Percentiles rank a stretch among this genome's conserved stretches.
These are phyloP conservation scores for Mycena alexandri DNA, from an alignment of 768 basidiomycete genomes.

Conservation along the genomic window DNA sequence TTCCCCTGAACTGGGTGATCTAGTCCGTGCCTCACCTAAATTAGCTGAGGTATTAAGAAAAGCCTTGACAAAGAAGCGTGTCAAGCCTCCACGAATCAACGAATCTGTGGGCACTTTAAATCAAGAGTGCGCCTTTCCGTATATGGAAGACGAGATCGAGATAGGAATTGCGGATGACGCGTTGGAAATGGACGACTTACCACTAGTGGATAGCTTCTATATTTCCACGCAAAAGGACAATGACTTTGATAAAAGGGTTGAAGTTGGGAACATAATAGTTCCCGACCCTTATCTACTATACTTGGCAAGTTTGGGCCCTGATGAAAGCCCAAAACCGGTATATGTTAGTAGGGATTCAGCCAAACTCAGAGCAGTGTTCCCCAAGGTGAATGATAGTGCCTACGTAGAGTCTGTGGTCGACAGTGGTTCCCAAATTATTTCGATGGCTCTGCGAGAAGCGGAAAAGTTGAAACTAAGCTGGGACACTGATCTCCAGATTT, in stretches of 20 bases:
- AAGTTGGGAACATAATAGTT: background rate
- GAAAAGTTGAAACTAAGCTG: background rate
- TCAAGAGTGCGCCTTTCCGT: background rate
- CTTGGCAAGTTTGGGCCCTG: constrained; percentile 25
- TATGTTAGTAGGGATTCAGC: background rate
- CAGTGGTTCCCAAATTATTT: background rate
- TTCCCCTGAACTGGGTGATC: no score
- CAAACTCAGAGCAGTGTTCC: background rate
- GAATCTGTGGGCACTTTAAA: background rate
- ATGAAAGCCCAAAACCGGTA: background rate
- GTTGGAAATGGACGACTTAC: background rate
- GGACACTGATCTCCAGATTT: constrained; percentile 32
- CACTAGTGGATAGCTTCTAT: background rate
- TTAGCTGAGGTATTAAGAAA: background rate
- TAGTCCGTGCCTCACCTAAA: background rate
- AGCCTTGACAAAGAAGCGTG: background rate
- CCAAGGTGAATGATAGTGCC: background rate
- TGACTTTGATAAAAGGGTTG: background rate
- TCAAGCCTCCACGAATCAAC: background rate
- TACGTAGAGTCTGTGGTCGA: background rate
- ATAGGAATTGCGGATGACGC: background rate
- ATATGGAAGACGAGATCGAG: constrained; percentile 7
- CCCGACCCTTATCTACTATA: background rate
- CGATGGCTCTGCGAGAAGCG: background rate
- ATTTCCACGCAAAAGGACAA: background rate